A percentile compares a stretch with the other conserved stretches of the same genome.
These are phyloP conservation scores for Paxillus ammoniavirescens DNA, from an alignment of 768 basidiomycete genomes.

Conservation along the genomic window DNA sequence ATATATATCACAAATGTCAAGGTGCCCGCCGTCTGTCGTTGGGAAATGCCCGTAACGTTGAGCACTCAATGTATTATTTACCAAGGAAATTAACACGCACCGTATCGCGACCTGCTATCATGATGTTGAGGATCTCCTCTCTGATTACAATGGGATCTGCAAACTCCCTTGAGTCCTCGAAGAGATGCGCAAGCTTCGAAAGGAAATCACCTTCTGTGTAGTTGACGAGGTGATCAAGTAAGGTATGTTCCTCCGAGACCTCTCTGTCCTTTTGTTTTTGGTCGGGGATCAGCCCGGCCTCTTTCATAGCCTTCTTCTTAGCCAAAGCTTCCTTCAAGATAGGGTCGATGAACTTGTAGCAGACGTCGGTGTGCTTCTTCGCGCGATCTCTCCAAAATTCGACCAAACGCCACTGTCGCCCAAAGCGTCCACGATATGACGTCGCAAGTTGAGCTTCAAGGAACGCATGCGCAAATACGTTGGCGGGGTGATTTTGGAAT, in stretches of 20 bases:
- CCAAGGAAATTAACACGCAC: constrained; percentile 9
- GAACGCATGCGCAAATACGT: constrained; percentile 49
- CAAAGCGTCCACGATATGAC: constrained; percentile 39
- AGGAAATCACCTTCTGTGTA: constrained; percentile 23
- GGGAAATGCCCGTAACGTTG: neutral
- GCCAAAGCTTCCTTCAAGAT: constrained; percentile 48
- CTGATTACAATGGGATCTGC: constrained; percentile 31
- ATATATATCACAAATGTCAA: constrained; percentile 30
- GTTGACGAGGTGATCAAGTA: constrained; percentile 30
- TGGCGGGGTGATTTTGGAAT: constrained; percentile 32
- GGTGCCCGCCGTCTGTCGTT: constrained; percentile 27
- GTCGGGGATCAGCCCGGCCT: constrained; percentile 17
- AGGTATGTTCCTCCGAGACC: constrained; percentile 24
- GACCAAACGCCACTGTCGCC: constrained; percentile 47
- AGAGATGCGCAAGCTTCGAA: neutral
- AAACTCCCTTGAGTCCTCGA: neutral
- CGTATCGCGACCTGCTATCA: constrained; percentile 37
- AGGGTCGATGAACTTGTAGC: constrained; percentile 52
- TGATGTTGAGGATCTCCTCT: constrained; percentile 37
- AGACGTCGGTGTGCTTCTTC: constrained; percentile 42
- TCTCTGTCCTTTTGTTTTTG: constrained; percentile 8
- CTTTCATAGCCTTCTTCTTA: constrained; percentile 31
- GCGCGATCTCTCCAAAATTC: constrained; percentile 54
- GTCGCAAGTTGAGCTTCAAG: constrained; percentile 44
- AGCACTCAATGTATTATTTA: neutral